Base-by-base conservation (phyloP, 2,329 filamentous ascomycete species). In the Beauveria caledonica region DNA sequence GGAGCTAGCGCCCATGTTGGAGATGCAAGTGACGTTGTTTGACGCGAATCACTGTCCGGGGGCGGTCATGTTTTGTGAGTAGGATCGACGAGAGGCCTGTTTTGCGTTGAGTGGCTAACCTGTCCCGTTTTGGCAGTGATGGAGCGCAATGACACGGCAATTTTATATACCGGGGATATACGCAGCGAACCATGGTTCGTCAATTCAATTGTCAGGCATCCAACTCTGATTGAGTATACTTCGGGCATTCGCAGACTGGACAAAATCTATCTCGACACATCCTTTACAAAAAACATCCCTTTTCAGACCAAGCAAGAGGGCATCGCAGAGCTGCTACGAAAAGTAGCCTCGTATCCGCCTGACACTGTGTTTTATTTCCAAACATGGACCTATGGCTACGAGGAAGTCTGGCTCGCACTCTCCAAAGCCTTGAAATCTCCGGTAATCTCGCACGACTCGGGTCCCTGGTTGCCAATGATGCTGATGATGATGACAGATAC, bases 31-130 rank as follows among this genome's bases (percentile, higher is more conserved):
- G 19, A 97, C 92, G 0, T 78, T 97, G 0, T 83, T 97, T 56
- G 88, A 96, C 75, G 92, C 93, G 1, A 97, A 97, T 67, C 93
- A 97, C 70, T 97, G 93, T 67, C 82, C 88, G 0, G 92, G 93
- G 0, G 86, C 91, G 19, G 90, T 94, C 19, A 96, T 96, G 91
- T 97, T 97, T 69, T 77, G 82, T 85, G 70, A 64, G 81, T 71
- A 2, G 11, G 7, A 0, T 1, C 33, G 11, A 36, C 2, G 11
- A 36, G 33, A 2, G 19, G 9, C 1, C 1, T 15, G 33, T n/a
- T 17, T 23, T 13, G 19, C n/a, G 10, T 5, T 15, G 7, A 5
- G 2, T 15, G 2, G 9, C 49, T 51, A 11, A 51, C 3, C n/a
- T 27, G 7, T 15, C 54, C 63, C 21, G 65, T 8, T 21, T 58